Conservation (phyloP, 345 rosid genomes). For the Lepidium didymum region DNA sequence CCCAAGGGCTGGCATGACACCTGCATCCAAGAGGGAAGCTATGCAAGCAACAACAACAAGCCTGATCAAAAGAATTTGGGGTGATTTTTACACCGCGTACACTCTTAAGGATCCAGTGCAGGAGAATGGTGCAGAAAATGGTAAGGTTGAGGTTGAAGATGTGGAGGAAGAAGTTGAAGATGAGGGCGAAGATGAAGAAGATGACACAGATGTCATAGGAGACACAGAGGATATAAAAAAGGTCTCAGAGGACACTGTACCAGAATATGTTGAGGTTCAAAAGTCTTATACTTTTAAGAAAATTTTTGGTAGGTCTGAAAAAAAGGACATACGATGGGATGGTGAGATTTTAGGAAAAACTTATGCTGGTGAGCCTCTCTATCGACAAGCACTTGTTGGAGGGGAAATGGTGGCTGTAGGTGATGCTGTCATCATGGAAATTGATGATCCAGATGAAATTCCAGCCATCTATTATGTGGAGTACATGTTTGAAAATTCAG, state of each 20-base stretch:
- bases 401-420: conserved; percentile 49
- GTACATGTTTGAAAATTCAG: conserved; percentile 48
- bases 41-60: conserved; percentile 87
- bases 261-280: conserved; percentile 22
- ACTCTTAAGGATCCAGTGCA: conserved; percentile 42
- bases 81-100: conserved; percentile 63
- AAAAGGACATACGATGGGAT: conserved; percentile 47
- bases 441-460: conserved; percentile 32
- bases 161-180: conserved; percentile 45
- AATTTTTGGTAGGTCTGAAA: conserved; percentile 18
- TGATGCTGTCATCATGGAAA: conserved; percentile 37
- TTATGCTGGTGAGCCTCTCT: conserved; percentile 39
- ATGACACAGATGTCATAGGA: conserved; percentile 9
- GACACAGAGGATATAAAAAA: too few relatives aligned
- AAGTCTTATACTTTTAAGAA: conserved; percentile 26
- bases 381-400: conserved; percentile 40
- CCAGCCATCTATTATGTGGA: conserved; percentile 53
- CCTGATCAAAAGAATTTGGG: conserved; percentile 80
- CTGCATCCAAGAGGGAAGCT: conserved; percentile 48
- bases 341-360: conserved; percentile 37
- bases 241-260: conserved; percentile 20
- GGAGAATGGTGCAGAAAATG: conserved; percentile 24
- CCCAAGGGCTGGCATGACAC: conserved; percentile 54
- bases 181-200: conserved; percentile 44
- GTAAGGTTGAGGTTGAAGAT: conserved; percentile 37